Percentiles rank a stretch among this genome's conserved stretches.
Evolutionary conservation across 768 basidiomycete species (phyloP).

Genomic region (Cubamyces sp.): DNA sequence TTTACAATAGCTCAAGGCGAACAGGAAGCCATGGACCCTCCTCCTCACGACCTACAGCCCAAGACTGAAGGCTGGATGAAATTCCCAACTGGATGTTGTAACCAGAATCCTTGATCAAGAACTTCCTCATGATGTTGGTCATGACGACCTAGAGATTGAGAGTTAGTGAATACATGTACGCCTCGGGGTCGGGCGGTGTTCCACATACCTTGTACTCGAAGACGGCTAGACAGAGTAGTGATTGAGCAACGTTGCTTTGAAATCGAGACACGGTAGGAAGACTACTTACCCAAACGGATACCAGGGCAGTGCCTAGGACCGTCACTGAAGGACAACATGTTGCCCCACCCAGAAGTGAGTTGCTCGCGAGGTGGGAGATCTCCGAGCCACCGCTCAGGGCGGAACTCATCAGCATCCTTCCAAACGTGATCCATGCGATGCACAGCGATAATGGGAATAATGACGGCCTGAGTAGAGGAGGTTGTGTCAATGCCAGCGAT

Average conservation of each 20-base stretch:
- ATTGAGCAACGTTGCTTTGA: not conserved
- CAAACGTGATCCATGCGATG: constrained; percentile 26
- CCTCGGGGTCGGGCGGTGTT: not conserved
- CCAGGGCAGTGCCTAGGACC: constrained; percentile 35
- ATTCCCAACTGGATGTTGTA: constrained; percentile 12
- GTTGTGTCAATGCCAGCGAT: not conserved
- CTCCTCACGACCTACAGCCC: constrained; percentile 8
- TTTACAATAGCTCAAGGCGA: constrained; percentile 6
- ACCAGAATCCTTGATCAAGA: constrained; percentile 12
- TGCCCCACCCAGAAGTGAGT: constrained; percentile 25
- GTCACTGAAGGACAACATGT: constrained; percentile 31
- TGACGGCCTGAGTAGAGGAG: not conserved
- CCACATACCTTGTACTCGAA: constrained; percentile 13
- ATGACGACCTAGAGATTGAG: not conserved
- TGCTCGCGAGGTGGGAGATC: constrained; percentile 6
- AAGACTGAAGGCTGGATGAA: constrained; percentile 22
- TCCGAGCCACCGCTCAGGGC: constrained; percentile 35
- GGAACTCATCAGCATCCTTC: constrained; percentile 31
- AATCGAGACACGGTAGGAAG: not conserved
- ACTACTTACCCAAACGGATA: constrained; percentile 20
- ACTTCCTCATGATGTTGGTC: constrained; percentile 7
- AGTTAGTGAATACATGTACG: not conserved
- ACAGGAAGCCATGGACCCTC: constrained; percentile 11
- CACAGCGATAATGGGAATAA: constrained; percentile 17
- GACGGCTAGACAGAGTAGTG: not conserved